A percentile compares a stretch with the other conserved stretches of the same genome.
These are phyloP conservation scores for Pseudodiploospora longispora DNA, from an alignment of 2,329 filamentous ascomycete genomes.

Conservation along the genomic window DNA sequence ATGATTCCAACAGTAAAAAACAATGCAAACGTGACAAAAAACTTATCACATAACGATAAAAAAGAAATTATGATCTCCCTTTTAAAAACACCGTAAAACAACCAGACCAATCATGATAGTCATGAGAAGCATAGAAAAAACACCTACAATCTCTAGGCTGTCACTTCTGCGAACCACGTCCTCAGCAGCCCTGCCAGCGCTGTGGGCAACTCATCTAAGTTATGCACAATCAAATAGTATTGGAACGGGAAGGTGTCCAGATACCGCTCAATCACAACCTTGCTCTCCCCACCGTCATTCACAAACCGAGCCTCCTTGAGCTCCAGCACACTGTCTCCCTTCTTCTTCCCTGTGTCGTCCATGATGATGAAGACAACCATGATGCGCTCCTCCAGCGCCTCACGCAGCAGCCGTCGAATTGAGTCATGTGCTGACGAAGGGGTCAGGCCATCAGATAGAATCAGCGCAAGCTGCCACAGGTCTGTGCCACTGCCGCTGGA, in stretches of 20 bases:
- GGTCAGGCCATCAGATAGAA: conserved; percentile 90
- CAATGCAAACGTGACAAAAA: no score
- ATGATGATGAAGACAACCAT: conserved; percentile 99
- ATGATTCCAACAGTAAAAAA: no score
- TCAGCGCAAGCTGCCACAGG: conserved; percentile 89
- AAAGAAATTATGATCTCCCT: no score
- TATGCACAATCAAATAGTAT: conserved; percentile 91
- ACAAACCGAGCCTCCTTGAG: conserved; percentile 81
- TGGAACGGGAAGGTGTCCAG: conserved; percentile 94
- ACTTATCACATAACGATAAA: no score
- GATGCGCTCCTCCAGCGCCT: conserved; percentile 86
- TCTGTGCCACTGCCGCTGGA: conserved; percentile 48
- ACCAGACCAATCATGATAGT: no score
- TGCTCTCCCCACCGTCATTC: conserved; percentile 53
- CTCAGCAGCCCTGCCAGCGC: conserved; percentile 82
- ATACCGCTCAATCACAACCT: conserved; percentile 80
- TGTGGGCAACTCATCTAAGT: conserved; percentile 82
- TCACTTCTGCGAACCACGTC: conserved; percentile 85
- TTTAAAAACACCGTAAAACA: no score
- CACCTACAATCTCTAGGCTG: no score
- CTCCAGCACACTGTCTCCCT: conserved; percentile 68
- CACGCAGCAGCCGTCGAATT: conserved; percentile 73
- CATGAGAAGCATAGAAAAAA: no score
- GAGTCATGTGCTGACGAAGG: conserved; percentile 71
- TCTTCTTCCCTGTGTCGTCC: conserved; percentile 49